Evolutionary conservation across 2,329 filamentous ascomycete genomes (phyloP).

Genomic region (Stagonosporopsis tanaceti): DNA sequence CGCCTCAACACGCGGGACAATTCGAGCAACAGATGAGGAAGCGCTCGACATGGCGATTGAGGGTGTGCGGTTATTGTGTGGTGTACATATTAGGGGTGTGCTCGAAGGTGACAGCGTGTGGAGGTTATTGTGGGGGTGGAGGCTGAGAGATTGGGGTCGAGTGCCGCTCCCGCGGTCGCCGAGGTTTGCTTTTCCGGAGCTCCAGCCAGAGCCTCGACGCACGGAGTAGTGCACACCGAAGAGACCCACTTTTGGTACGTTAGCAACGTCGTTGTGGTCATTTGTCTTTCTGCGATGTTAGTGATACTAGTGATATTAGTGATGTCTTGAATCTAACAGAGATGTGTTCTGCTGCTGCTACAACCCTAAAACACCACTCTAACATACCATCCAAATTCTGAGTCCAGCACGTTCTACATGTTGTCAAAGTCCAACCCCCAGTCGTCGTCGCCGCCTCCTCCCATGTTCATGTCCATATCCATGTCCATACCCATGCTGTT

Average conservation of each 20-base stretch:
- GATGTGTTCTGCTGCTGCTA: background rate
- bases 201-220: background rate
- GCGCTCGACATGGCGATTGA: conserved; percentile 12
- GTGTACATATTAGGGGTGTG: conserved; percentile 12
- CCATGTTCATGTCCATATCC: conserved; percentile 39
- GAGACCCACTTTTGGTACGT: conserved; percentile 5
- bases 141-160: conserved; percentile 18
- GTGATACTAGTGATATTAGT: too few species aligned
- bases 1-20: conserved; percentile 12
- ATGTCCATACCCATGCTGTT: conserved; percentile 32
- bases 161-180: conserved; percentile 15
- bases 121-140: conserved; percentile 20
- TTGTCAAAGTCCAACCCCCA: conserved; percentile 55
- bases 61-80: conserved; percentile 7
- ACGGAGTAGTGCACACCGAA: conserved; percentile 17
- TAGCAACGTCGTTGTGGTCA: background rate
- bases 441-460: conserved; percentile 43
- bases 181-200: conserved; percentile 9
- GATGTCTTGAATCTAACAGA: background rate
- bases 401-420: conserved; percentile 32
- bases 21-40: conserved; percentile 3
- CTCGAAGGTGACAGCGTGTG: conserved; percentile 5
- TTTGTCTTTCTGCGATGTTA: background rate
- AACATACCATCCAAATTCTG: background rate
- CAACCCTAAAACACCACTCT: background rate